Evolutionary conservation across 106 monocot species (phyloP), one percentile per base, ranked within the genome.

Genomic region (Allium fistulosum): DNA sequence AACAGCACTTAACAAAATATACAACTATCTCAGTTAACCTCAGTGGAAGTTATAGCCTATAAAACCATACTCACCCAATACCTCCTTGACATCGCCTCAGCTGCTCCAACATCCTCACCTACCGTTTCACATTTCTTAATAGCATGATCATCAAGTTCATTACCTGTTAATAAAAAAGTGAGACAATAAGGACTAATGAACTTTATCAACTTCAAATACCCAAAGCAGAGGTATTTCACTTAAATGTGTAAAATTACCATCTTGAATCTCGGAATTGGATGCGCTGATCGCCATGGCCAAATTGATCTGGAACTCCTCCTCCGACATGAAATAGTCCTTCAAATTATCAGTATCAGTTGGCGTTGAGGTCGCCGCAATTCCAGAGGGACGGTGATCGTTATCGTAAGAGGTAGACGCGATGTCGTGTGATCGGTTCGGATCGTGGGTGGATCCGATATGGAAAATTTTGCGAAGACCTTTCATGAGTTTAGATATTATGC

Each of bases 221-320:
- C 68, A 48, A 10, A 75, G 61, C 12, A 52, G 62, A 2, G 75
- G 68, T 22, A 84, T 81, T 10, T 92, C 79, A 76, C 92, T 92
- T 87, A 92, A 89, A 76, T 97, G 88, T 17, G 81, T 79, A 51
- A 87, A 82, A 0, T 77, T 87, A 75, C 90, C 88, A 4, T 72
- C 82, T 75, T 75, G 67, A 52, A 67, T 79, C 62, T 93, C 86
- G 49, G 84, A 80, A 58, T 92, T 85, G 15, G 96, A 97, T 27
- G 91, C 95, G 65, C 91, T 91, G 71, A 99, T 81, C 64, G 97
- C 93, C 68, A 99, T 66, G 58, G 97, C 97, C 60, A 99, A 84
- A 66, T 99, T 92, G 73, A 99, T 75, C 90, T 99, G 97, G 69
- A 77, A 99, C 77, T 99, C 97, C 83, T 99, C 97, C 71, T 99